phyloP scores from a whole-genome alignment of 1,284 basidiomycete species.

The Austropuccinia psidii region DNA sequence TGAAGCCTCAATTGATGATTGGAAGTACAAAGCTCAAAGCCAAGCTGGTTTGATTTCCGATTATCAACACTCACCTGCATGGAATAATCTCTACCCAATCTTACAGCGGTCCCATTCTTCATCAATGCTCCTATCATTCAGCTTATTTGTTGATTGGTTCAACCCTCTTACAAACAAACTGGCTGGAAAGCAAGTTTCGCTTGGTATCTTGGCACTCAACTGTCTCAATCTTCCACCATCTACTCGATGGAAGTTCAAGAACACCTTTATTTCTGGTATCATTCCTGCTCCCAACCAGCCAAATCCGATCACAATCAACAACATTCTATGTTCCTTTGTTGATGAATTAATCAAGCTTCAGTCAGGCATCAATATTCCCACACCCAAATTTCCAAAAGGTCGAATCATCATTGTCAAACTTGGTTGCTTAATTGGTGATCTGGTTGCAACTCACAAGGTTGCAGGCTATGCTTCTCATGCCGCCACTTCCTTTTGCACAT shows the following conservation, averaged over 20 bases:
- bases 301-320: not conserved
- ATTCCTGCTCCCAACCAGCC: not conserved
- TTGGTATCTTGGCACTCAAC: not conserved
- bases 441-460: slow-evolving; percentile 6
- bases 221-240: slow-evolving; percentile 7
- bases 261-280: not conserved
- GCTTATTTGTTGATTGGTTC: slow-evolving; percentile 9
- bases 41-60: not conserved
- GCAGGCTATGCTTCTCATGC: slow-evolving; percentile 4
- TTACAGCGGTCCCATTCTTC: no score
- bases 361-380: not conserved
- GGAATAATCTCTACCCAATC: no score
- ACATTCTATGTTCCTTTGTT: not conserved
- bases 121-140: no score
- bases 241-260: not conserved
- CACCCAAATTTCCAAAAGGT: not conserved
- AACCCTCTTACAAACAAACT: not conserved
- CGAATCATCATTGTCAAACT: not conserved
- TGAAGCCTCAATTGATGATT: slow-evolving; percentile 18
- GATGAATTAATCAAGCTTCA: not conserved
- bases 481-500: not conserved
- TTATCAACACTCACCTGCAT: not conserved
- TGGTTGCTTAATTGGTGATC: not conserved
- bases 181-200: not conserved
- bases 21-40: no score